Conservation (phyloP, 306 rosid species). For the Astragalus glycyphyllos region DNA sequence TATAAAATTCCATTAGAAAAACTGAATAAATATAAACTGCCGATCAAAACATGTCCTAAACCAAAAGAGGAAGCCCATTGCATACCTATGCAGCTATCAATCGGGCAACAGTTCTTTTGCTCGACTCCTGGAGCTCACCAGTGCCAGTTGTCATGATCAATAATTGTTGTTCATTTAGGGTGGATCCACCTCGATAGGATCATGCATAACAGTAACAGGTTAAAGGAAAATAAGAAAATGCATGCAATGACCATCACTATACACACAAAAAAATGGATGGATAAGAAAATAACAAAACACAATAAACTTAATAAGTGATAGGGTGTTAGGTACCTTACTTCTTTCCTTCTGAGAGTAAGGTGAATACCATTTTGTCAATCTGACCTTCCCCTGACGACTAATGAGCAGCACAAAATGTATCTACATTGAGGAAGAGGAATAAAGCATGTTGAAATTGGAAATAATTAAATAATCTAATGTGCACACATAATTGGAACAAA, state of each 20-base stretch:
- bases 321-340: slow-evolving; percentile 61
- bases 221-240: slow-evolving; percentile 15
- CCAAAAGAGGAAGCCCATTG: slow-evolving; percentile 20
- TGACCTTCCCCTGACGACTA: slow-evolving; percentile 95
- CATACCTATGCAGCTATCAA: slow-evolving; percentile 95
- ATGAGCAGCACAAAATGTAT: slow-evolving; percentile 88
- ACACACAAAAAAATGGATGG: background rate
- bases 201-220: background rate
- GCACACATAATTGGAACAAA: background rate
- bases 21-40: background rate
- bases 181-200: slow-evolving; percentile 28
- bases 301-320: background rate
- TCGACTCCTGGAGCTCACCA: slow-evolving; percentile 95
- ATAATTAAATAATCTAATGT: background rate
- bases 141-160: slow-evolving; percentile 24
- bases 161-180: slow-evolving; percentile 5
- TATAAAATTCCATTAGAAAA: slow-evolving; percentile 26
- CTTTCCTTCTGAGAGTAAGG: slow-evolving; percentile 94
- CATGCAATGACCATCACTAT: slow-evolving; percentile 12
- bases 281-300: background rate
- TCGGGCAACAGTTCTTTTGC: slow-evolving; percentile 92
- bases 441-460: slow-evolving; percentile 28
- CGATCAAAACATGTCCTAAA: background rate
- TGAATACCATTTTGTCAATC: slow-evolving; percentile 94
- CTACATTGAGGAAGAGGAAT: slow-evolving; percentile 50